phyloP scores from a whole-genome alignment of 75 land plant genomes.

The Pseudotsuga menziesii region DNA sequence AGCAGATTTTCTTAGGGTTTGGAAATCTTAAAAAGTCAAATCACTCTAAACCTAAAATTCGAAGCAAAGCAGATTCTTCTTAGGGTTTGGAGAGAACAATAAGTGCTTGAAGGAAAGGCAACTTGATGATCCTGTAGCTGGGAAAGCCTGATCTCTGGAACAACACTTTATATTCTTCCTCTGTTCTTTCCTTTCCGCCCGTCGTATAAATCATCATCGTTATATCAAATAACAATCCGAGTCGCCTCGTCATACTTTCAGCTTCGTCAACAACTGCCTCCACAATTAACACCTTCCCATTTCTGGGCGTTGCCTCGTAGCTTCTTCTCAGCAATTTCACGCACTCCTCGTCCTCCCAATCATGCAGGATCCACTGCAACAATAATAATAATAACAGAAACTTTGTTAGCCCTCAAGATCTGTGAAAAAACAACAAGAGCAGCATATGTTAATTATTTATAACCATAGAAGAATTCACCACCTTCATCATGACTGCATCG shows the following conservation, averaged over 20 bases:
- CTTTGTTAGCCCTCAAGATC: no score
- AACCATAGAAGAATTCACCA: no score
- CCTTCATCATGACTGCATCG: not conserved
- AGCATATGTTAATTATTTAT: no score
- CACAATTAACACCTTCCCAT: slow-evolving; percentile 25
- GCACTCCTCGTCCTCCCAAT: not conserved
- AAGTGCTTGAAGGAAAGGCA: not conserved
- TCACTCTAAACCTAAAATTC: no score
- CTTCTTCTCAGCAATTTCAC: slow-evolving; percentile 28
- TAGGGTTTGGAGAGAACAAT: not conserved
- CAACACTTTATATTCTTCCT: not conserved
- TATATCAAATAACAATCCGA: not conserved
- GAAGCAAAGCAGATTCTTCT: no score
- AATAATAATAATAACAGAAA: no score
- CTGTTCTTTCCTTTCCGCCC: slow-evolving; percentile 2
- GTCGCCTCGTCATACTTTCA: not conserved
- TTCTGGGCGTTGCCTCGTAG: slow-evolving; percentile 14
- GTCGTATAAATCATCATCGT: not conserved
- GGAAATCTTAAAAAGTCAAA: no score
- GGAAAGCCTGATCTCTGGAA: not conserved
- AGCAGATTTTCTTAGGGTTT: no score
- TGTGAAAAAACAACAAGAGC: no score
- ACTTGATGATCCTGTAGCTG: not conserved
- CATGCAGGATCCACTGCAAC: slow-evolving; percentile 4
- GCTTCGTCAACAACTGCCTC: slow-evolving; percentile 20